Conservation (phyloP, 352 stramenopile genomes). For the Phytophthora podocarpi region DNA sequence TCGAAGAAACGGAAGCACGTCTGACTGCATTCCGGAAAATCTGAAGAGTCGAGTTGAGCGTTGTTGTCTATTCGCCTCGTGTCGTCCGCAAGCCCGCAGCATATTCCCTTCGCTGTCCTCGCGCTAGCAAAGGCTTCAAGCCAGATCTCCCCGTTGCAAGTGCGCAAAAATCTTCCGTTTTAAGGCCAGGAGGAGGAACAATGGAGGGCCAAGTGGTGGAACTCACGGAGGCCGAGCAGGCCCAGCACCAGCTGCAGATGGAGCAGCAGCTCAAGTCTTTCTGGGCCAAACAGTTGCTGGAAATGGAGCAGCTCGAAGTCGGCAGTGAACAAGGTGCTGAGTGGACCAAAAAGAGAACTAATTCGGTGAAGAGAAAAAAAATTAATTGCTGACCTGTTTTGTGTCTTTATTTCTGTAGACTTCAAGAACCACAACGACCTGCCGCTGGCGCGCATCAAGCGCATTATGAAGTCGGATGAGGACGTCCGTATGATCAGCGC, state of each 20-base stretch:
- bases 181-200: conserved; percentile 8
- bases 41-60: conserved; percentile 28
- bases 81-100: neutral
- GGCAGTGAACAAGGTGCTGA: conserved; percentile 92
- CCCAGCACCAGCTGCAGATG: conserved; percentile 86
- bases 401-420: conserved; percentile 55
- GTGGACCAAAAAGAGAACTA: neutral
- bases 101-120: neutral
- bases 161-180: neutral
- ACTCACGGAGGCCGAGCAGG: conserved; percentile 85
- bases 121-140: neutral
- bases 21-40: conserved; percentile 19
- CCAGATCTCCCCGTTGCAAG: neutral
- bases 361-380: neutral
- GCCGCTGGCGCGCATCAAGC: conserved; percentile 98
- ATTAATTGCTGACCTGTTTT: neutral
- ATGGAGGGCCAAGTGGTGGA: conserved; percentile 90
- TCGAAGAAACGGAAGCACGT: neutral
- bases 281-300: conserved; percentile 92
- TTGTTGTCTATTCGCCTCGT: neutral
- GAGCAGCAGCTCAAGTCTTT: conserved; percentile 92
- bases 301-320: conserved; percentile 93
- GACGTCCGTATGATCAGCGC: conserved; percentile 98
- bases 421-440: conserved; percentile 99
- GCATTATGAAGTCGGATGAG: conserved; percentile 99